Base-by-base conservation (phyloP, 257 asterid species). In the Plectranthus barbatus region DNA sequence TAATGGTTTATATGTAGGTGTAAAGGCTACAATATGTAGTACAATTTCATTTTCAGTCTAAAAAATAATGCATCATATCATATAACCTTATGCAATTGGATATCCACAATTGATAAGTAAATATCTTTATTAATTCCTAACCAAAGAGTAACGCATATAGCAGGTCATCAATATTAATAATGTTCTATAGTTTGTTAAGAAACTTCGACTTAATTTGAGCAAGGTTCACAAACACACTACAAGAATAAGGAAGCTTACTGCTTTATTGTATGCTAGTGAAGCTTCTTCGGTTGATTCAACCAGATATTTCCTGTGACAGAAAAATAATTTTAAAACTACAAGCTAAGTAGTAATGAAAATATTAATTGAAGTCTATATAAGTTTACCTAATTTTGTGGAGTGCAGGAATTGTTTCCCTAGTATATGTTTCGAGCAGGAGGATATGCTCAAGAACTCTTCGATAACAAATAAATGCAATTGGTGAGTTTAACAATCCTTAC, bases 261-360 rank as follows among this genome's bases (percentile, higher is more conserved):
- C 99, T 90, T 90, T 93, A 74, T 90, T 90, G 67, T 93, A 90
- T 45, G 99, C 94, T 72, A 90, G 92, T 26, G 95, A 90, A 74
- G 97, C 95, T 73, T 93, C 97, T 70, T 93, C 99, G 9, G 96
- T 85, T 56, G 99, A 84, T 64, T 93, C 99, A 61, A 85, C 81
- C 83, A 93, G 73, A 79, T 80, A 85, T 72, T 93, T 87, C 88
- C 97, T 93, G 78, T 55, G 55, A 44, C 68, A 59, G 59, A 9
- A n/a, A n/a, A 60, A 6, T 36, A 56, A 29, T 64, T 37, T 60
- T 68, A 76, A 52, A n/a, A n/a, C n/a, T n/a, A n/a, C n/a, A n/a
- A n/a, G n/a, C 49, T 55, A 20, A 57, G 41, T 42, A 50, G 66
- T 63, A 56, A 57, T 49, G 13, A 44, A 57, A 44, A 21, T 26